These are phyloP conservation scores for Rhizopus arrhizus DNA, from an alignment of 371 early-diverging fungal genomes.

Conservation along the genomic window DNA sequence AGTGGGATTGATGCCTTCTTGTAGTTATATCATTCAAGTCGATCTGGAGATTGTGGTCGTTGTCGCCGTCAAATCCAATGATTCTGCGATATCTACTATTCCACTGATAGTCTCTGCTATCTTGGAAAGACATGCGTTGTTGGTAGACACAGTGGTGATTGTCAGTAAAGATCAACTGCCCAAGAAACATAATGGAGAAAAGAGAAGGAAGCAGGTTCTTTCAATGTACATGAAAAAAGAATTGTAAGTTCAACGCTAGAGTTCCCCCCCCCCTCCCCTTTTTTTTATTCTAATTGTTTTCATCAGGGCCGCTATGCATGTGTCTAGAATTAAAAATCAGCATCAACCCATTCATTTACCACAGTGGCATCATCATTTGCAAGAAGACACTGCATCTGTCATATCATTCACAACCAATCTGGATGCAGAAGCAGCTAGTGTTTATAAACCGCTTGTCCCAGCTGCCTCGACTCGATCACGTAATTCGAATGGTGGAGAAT, in stretches of 20 bases:
- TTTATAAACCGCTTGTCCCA: conserved; percentile 2
- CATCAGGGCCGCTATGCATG: conserved; percentile 19
- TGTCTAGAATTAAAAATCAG: conserved; percentile 28
- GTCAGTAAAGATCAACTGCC: conserved; percentile 62
- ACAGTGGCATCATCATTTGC: conserved; percentile 23
- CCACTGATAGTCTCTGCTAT: conserved; percentile 66
- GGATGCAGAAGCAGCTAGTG: conserved; percentile 6
- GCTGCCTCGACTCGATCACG: conserved; percentile 6
- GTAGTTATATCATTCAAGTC: conserved; percentile 50
- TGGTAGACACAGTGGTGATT: conserved; percentile 70
- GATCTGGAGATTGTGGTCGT: conserved; percentile 49
- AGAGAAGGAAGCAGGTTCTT: conserved; percentile 49
- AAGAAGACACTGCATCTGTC: conserved; percentile 33
- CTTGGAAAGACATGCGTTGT: conserved; percentile 69
- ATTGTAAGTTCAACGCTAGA: conserved; percentile 14
- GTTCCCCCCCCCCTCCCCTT: background rate
- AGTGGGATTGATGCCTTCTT: background rate
- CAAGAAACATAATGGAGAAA: conserved; percentile 56
- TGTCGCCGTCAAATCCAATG: conserved; percentile 45
- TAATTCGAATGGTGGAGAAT: conserved; percentile 8
- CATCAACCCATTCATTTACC: conserved; percentile 41
- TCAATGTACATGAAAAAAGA: conserved; percentile 29
- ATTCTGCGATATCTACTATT: conserved; percentile 38
- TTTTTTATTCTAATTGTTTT: background rate
- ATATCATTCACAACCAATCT: conserved; percentile 22